Base-by-base conservation (phyloP, 108 stramenopile species). In the Hondaea fermentalgiana region DNA sequence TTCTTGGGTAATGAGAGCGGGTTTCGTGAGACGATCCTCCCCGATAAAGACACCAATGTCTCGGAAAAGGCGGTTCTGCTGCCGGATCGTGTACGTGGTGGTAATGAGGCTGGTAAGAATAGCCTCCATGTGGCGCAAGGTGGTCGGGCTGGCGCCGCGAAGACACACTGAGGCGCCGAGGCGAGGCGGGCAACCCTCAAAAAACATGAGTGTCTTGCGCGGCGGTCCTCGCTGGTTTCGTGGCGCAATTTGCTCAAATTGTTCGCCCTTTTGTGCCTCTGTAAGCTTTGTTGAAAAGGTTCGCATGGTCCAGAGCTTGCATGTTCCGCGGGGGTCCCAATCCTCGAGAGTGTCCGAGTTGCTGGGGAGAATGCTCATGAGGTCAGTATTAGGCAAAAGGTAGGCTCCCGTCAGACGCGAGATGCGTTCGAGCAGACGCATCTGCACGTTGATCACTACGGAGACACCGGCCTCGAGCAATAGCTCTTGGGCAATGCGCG, bases 341-440 rank as follows among this genome's bases (percentile, higher is more conserved):
- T 83, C 47, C 44, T 83, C 47, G 6, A 64, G 35, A 5, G 19
- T 64, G 60, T 64, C 60, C 35, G 60, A 25, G 35, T 64, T 64
- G 60, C n/a, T 64, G 60, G 60, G 60, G 8, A 64, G 60, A 16
- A 64, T 64, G 72, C 23, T 51, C 47, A 83, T 83, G 49, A 51
- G 44, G n/a, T 51, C 72, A 25, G 72, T 83, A 10, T 45, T 51
- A 5, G 72, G 72, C 44, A 83, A 21, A 5, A 83, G 23, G n/a
- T 51, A 51, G 49, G 72, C 72, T 23, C 72, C 72, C n/a, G 72
- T 83, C 72, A 83, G 19, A 8, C 49, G 49, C 23, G 72, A 51
- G n/a, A 83, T 83, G 21, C 72, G 72, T 43, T 83, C 72, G 49
- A 83, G 72, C 44, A 83, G 72, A 51, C 72, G 72, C 72, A 10